phyloP scores from a whole-genome alignment of 2,329 filamentous ascomycete species.

The Lachnellula subtilissima region DNA sequence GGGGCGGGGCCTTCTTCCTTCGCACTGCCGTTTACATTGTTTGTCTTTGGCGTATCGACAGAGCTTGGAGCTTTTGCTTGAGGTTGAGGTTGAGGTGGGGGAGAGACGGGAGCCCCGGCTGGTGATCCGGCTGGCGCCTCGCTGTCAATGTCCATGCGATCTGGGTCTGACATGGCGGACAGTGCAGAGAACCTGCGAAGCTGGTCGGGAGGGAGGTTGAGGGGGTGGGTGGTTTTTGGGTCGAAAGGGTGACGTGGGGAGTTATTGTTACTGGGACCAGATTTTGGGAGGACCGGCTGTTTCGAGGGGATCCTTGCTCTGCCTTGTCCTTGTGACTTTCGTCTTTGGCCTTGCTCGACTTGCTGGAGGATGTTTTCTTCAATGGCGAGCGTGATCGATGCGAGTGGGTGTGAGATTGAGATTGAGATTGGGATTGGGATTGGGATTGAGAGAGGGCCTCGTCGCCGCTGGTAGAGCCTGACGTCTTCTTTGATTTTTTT shows the following conservation, averaged over 20 bases:
- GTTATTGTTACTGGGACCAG: conserved; percentile 16
- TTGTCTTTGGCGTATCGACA: conserved; percentile 43
- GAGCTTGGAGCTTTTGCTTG: conserved; percentile 34
- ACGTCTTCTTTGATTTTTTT: conserved; percentile 33
- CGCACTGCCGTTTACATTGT: conserved; percentile 34
- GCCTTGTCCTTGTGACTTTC: conserved; percentile 24
- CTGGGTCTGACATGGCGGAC: conserved; percentile 50
- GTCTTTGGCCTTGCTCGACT: conserved; percentile 25
- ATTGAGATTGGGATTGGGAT: conserved; percentile 1
- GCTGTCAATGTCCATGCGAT: conserved; percentile 73
- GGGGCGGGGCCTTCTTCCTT: conserved; percentile 54
- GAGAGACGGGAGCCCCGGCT: conserved; percentile 44
- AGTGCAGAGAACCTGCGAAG: conserved; percentile 69
- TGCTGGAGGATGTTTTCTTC: conserved; percentile 25
- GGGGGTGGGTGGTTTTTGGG: conserved; percentile 72
- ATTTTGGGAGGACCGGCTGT: conserved; percentile 26
- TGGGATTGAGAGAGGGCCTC: conserved; percentile 5
- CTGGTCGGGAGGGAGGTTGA: conserved; percentile 88
- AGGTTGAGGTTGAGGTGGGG: conserved; percentile 37
- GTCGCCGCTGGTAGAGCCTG: conserved; percentile 22
- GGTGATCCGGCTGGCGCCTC: conserved; percentile 45
- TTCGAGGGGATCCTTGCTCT: conserved; percentile 27
- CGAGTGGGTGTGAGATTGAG: conserved; percentile 7
- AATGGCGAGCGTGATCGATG: conserved; percentile 26
- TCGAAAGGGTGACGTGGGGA: conserved; percentile 45